Evolutionary conservation across 2,329 filamentous ascomycete species (phyloP), one percentile per base, ranked within the genome.

Genomic region (Acephala macrosclerotiorum): DNA sequence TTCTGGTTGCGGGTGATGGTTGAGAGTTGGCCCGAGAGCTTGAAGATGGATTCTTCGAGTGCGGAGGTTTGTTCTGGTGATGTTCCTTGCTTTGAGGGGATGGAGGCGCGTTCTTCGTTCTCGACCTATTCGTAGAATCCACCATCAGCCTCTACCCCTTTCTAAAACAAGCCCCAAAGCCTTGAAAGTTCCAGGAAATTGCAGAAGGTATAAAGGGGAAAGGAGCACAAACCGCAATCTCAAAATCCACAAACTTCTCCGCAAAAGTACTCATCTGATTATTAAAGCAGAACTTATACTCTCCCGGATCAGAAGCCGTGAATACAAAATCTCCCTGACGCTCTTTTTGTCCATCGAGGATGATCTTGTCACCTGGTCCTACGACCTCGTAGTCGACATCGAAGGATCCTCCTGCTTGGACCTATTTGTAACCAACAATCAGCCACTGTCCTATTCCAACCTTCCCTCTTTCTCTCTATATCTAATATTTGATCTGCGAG

Each of bases 191-290:
- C 20, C 18, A 11, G 45, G 6, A 22, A 11, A 22, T 4, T 25
- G 11, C 11, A 14, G 20, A 47, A 40, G n/a, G 25, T 0, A 49
- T 18, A 51, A 25, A 67, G 47, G 64, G 8, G n/a, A 18, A 57
- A n/a, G 25, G n/a, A 18, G 26, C 25, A 64, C 91, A 68, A 83
- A 96, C 95, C 68, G 94, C 87, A 77, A 99, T 97, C 82, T 99
- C 96, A 76, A 99, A 97, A 79, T 99, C 96, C 70, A 99, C 94
- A 78, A 93, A 89, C 83, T 99, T 99, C 82, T 99, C 96, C 60
- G 94, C 91, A 78, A 97, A 97, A 0, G 95, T 98, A 77, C 92
- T 97, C 92, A 99, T 97, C 77, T 96, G 91, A 77, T 99, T 99
- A 81, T 94, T 92, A 84, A 99, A 99, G 86, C 96, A 99, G 83